Evolutionary conservation across 139 green algal species (phyloP), one percentile per base, ranked within the genome.

Genomic region (Closterium sp.): DNA sequence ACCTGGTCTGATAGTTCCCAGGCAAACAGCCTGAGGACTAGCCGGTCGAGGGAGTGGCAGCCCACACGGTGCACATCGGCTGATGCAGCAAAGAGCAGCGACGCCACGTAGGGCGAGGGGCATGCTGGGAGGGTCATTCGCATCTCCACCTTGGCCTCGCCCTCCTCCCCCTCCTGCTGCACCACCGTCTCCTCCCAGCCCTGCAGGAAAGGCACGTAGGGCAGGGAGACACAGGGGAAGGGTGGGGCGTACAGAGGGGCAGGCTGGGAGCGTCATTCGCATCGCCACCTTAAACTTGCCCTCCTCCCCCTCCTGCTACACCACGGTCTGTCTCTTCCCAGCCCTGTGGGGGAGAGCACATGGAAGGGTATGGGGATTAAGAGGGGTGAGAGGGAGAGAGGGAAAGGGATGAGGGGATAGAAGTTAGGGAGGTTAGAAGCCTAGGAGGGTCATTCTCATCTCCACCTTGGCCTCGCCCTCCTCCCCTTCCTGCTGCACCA

Each of bases 181-280:
- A 92, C n/a, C 9, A 95, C 92, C 1, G 93, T 96, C 88, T 97
- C 96, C 79, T 97, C 94, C 97, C 97, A 98, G 29, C 92, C 92
- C 88, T 94, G 91, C 5, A 13, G 32, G n/a, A n/a, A n/a, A n/a
- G n/a, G n/a, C n/a, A n/a, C n/a, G n/a, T n/a, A n/a, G n/a, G n/a
- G n/a, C n/a, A n/a, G n/a, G n/a, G n/a, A n/a, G n/a, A n/a, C n/a
- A n/a, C n/a, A n/a, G n/a, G n/a, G n/a, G n/a, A n/a, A n/a, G n/a
- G n/a, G n/a, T n/a, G n/a, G n/a, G n/a, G n/a, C n/a, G n/a, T n/a
- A n/a, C n/a, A n/a, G 96, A 98, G 29, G 97, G 96, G 21, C 93
- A 95, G 1, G 95, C 95, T 1, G 97, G 97, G 93, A 98, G 96
- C 10, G 31, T 86, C 93, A 99, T 98, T 22, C 96, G 95, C 96